Base-by-base conservation (phyloP, 306 rosid species). In the Inga leiocalycina region DNA sequence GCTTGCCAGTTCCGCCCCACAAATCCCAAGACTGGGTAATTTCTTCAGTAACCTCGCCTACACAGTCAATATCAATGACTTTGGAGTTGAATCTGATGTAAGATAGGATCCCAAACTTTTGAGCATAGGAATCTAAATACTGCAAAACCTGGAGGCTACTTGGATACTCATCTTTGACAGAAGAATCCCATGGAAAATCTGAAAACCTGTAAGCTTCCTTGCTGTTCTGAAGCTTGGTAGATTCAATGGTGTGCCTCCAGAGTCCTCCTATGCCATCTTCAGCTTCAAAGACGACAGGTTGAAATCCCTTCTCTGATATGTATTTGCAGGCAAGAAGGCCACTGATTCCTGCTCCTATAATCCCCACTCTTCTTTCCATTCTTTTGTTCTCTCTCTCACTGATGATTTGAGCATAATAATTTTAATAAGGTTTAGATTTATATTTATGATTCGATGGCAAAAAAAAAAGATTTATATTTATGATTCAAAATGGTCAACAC, bases 121-220 rank as follows among this genome's bases (percentile, higher is more conserved):
- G 3, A 76, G 92, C 90, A 49, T 89, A 91, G 22, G 88, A 84
- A 32, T 79, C 51, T 32, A 91, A 74, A 77, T 91, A 89, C n/a
- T 81, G 59, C 59, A 88, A 9, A 20, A 91, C 84, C 75, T 88
- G 81, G 2, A 68, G 19, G 73, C 37, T 81, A 64, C n/a, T 79
- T 4, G 94, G 94, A 81, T 35, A 22, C 22, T 54, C 57, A 0
- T 85, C 81, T 39, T 76, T 35, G 0, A 89, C 87, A 1, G 83
- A 81, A 84, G 91, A 81, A 70, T 84, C 88, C 94, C 94, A 89
- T n/a, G 92, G 89, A 77, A 89, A 88, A 83, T 89, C 92, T 1
- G 79, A 61, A 71, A 91, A 89, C 8, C 74, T 79, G 34, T 32
- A 88, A 9, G 32, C 1, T 43, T 48, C 34, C 71, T 8, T 88